Percentiles rank a stretch among this genome's conserved stretches.
Evolutionary conservation across 352 stramenopile genomes (phyloP).

Genomic region (Nothophytophthora sp.): DNA sequence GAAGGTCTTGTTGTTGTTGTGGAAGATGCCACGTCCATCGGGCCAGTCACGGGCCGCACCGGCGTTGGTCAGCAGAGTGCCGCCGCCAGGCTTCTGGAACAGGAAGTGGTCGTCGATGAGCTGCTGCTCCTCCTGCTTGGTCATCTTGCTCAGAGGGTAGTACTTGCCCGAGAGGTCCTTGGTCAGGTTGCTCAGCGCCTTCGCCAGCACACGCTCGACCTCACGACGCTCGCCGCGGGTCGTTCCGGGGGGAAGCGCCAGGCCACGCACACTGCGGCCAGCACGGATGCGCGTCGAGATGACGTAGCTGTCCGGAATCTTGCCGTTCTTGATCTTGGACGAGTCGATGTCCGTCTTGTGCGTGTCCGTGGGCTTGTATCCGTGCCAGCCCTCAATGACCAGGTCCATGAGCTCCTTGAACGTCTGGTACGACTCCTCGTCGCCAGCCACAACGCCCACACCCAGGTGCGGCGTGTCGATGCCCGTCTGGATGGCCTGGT

Average conservation of each 20-base stretch:
- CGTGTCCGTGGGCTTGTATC: constrained; percentile 78
- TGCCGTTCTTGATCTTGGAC: constrained; percentile 68
- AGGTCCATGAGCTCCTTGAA: constrained; percentile 89
- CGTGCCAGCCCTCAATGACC: constrained; percentile 87
- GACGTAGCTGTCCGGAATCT: constrained; percentile 85
- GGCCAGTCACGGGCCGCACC: constrained; percentile 93
- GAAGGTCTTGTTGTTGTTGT: constrained; percentile 92
- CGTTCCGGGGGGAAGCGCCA: constrained; percentile 88
- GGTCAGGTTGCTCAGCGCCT: constrained; percentile 65
- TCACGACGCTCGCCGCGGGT: constrained; percentile 79
- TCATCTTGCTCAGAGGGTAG: constrained; percentile 89
- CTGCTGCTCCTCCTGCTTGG: constrained; percentile 90
- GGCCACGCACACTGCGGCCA: constrained; percentile 88
- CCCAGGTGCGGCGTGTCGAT: constrained; percentile 82
- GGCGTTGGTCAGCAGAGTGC: constrained; percentile 80
- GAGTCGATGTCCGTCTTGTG: constrained; percentile 86
- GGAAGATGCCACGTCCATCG: constrained; percentile 91
- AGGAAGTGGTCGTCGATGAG: constrained; percentile 92
- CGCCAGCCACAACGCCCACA: constrained; percentile 82
- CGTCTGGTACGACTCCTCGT: constrained; percentile 79
- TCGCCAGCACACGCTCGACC: constrained; percentile 85
- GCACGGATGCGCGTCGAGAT: constrained; percentile 92
- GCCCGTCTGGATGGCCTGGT: constrained; percentile 86
- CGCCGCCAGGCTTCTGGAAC: constrained; percentile 93
- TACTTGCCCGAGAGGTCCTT: constrained; percentile 89